Base-by-base conservation (phyloP, 306 rosid genomes). In the Phaseolus lunatus region DNA sequence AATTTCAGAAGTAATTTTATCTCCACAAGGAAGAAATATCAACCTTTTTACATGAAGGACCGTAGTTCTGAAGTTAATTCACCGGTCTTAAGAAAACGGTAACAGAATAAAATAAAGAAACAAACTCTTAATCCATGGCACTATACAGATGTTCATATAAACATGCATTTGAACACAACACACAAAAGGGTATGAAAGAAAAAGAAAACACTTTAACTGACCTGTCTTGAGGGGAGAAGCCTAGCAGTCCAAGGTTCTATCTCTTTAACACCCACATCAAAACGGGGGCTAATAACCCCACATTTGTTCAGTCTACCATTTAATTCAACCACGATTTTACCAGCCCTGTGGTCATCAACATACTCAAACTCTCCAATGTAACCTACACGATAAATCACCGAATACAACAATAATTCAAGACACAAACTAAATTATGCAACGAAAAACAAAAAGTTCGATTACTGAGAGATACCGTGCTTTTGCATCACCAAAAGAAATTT, bases 221-320 rank as follows among this genome's bases (percentile, higher is more conserved):
- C 88, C 85, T 85, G 88, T 81, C 88, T 77, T 1, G 88, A 85
- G 13, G 88, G 88, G 24, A 85, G 88, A 20, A 85, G 83, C 74
- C 88, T 81, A 11, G 85, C 88, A 73, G 88, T 85, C 88, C 88
- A 85, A 33, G 78, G 75, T 73, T 85, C 88, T 3, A 85, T 77
- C 62, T 85, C 88, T 26, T 81, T 81, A 14, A 85, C 88, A 59
- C 85, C 88, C 2, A 85, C 85, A 78, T 85, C 88, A 67, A 85
- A 85, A 9, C 88, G 85, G 52, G 88, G 48, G 15, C 48, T 43
- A 43, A 43, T 43, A 43, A 43, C 48, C 48, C 48, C 48, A 43
- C 48, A 43, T 45, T 85, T 85, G 18, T 85, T 85, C 47, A 85
- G 16, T 54, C 88, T 81, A 24, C 88, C 88, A 47, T 85, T 85